phyloP scores from a whole-genome alignment of 768 basidiomycete species.

The Tulasnella sp. region DNA sequence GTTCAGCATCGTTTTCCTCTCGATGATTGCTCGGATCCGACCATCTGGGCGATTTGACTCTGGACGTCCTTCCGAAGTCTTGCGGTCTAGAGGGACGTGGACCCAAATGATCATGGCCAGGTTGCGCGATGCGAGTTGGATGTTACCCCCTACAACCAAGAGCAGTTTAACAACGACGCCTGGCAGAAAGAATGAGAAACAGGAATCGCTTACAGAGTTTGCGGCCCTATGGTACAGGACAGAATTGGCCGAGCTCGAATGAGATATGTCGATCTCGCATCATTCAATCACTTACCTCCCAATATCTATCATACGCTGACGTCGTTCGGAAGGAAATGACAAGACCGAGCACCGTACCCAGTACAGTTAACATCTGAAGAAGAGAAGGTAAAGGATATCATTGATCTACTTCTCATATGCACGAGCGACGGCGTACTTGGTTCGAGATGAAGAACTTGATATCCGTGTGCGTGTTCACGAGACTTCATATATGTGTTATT shows the following conservation, averaged over 20 bases:
- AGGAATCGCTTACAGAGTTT: neutral
- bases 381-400: too few species aligned
- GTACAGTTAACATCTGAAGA: slow-evolving; percentile 51
- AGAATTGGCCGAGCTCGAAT: neutral
- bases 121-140: slow-evolving; percentile 9
- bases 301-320: slow-evolving; percentile 54
- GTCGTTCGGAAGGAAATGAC: slow-evolving; percentile 58
- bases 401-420: too few species aligned
- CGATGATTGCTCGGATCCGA: slow-evolving; percentile 7
- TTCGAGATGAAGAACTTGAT: slow-evolving; percentile 41
- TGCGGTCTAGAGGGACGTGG: slow-evolving; percentile 14
- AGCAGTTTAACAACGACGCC: neutral
- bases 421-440: too few species aligned
- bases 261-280: neutral
- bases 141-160: slow-evolving; percentile 2
- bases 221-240: neutral
- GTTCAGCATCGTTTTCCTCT: slow-evolving; percentile 17
- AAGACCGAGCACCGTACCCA: slow-evolving; percentile 48
- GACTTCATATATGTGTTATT: slow-evolving; percentile 42
- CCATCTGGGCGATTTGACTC: neutral
- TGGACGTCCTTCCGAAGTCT: neutral
- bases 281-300: slow-evolving; percentile 33
- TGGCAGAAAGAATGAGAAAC: neutral
- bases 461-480: slow-evolving; percentile 26
- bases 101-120: slow-evolving; percentile 15